A percentile compares a stretch with the other conserved stretches of the same genome.
Evolutionary conservation across 495 filamentous ascomycete species (phyloP).

Genomic region (Penicillium ochrochloron): DNA sequence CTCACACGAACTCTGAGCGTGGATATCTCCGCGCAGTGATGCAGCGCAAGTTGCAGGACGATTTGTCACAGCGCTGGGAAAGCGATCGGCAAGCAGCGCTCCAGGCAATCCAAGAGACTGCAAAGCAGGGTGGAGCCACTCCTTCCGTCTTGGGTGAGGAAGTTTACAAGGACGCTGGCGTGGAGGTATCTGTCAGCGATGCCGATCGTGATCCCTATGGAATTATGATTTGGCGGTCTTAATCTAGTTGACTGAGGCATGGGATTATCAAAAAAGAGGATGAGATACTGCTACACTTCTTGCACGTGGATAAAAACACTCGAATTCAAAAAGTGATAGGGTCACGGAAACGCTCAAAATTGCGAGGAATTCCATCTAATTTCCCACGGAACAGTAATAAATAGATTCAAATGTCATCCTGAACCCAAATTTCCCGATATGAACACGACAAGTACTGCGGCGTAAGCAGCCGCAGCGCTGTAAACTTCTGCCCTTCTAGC

Average conservation of each 20-base stretch:
- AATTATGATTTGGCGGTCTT: slow-evolving; percentile 58
- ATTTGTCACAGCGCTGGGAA: slow-evolving; percentile 60
- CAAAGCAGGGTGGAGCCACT: slow-evolving; percentile 24
- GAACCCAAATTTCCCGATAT: slow-evolving; percentile 2
- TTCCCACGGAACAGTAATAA: no score
- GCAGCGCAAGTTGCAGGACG: slow-evolving; percentile 62
- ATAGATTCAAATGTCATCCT: background rate
- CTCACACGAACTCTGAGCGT: slow-evolving; percentile 91
- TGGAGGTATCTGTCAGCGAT: slow-evolving; percentile 74
- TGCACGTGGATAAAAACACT: no score
- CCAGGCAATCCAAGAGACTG: slow-evolving; percentile 36
- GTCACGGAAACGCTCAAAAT: no score
- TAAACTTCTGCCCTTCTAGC: slow-evolving; percentile 5
- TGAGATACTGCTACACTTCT: background rate
- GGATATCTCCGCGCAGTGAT: slow-evolving; percentile 76
- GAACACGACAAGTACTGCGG: slow-evolving; percentile 10
- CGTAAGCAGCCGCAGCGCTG: slow-evolving; percentile 7
- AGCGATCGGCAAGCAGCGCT: slow-evolving; percentile 43
- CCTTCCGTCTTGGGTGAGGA: slow-evolving; percentile 45
- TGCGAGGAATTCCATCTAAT: no score
- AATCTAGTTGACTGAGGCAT: background rate
- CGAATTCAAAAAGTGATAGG: no score
- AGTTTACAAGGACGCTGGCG: slow-evolving; percentile 51
- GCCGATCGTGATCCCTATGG: slow-evolving; percentile 80
- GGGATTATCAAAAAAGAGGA: background rate